Percentiles rank a stretch among this genome's conserved stretches.
These are phyloP conservation scores for Fusarium marasasianum DNA, from an alignment of 2,329 filamentous ascomycete genomes.

Conservation along the genomic window DNA sequence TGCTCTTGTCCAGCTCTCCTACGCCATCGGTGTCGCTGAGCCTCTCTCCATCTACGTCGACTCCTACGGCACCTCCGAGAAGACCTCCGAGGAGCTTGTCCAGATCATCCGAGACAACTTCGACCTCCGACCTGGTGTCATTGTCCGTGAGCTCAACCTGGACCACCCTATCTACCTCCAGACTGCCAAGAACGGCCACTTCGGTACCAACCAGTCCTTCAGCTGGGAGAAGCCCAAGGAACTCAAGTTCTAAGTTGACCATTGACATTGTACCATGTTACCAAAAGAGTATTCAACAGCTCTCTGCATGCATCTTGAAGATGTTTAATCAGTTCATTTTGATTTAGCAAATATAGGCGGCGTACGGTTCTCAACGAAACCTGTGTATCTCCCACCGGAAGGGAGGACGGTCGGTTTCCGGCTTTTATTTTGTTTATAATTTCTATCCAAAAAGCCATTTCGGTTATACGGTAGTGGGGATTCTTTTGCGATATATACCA, in stretches of 20 bases:
- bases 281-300: slow-evolving; percentile 54
- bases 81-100: slow-evolving; percentile 91
- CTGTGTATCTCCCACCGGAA: slow-evolving; percentile 49
- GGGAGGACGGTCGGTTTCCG: slow-evolving; percentile 49
- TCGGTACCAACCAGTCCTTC: slow-evolving; percentile 95
- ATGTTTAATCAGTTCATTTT: slow-evolving; percentile 53
- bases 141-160: slow-evolving; percentile 96
- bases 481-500: slow-evolving; percentile 49
- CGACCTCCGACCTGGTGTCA: slow-evolving; percentile 96
- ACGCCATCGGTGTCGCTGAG: slow-evolving; percentile 98
- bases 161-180: slow-evolving; percentile 97
- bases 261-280: slow-evolving; percentile 22
- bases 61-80: slow-evolving; percentile 92
- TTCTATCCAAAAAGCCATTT: slow-evolving; percentile 33
- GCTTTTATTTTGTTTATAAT: slow-evolving; percentile 47
- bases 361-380: slow-evolving; percentile 61
- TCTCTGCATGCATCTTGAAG: slow-evolving; percentile 47
- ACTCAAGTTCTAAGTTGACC: slow-evolving; percentile 80
- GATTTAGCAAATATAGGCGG: slow-evolving; percentile 50
- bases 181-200: slow-evolving; percentile 99
- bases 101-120: slow-evolving; percentile 96
- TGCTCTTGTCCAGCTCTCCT: slow-evolving; percentile 95
- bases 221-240: slow-evolving; percentile 98
- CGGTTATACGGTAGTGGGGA: slow-evolving; percentile 39
- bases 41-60: slow-evolving; percentile 98